These are phyloP conservation scores for Apiospora pterosperma DNA, from an alignment of 2,329 filamentous ascomycete genomes.

Conservation along the genomic window DNA sequence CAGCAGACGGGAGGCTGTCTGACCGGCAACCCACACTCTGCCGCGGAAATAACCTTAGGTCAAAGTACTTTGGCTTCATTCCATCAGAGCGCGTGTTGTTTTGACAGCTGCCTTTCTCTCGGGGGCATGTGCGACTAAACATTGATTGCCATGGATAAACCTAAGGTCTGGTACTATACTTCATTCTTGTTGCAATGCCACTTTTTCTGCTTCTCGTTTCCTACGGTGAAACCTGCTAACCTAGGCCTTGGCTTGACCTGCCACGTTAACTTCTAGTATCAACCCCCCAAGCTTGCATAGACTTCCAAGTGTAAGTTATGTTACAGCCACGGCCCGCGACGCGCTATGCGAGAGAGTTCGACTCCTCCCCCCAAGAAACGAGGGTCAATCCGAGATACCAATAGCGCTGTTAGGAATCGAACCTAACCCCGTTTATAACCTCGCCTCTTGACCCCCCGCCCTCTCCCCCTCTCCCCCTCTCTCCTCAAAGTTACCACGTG, in stretches of 20 bases:
- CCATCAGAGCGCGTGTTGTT: neutral
- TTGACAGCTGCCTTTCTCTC: neutral
- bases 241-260: neutral
- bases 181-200: neutral
- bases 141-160: neutral
- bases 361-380: too few species aligned
- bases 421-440: too few species aligned
- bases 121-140: neutral
- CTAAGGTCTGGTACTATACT: neutral
- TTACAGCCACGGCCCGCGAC: neutral
- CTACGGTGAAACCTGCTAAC: neutral
- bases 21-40: neutral
- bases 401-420: too few species aligned
- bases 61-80: neutral
- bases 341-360: neutral
- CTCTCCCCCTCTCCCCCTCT: neutral
- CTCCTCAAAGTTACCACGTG: neutral
- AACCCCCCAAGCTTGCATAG: neutral
- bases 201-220: neutral
- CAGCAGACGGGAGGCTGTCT: conserved; percentile 1
- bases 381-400: too few species aligned
- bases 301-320: neutral
- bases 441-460: too few species aligned
- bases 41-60: neutral
- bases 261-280: neutral